Evolutionary conservation across 2,329 filamentous ascomycete species (phyloP), one percentile per base, ranked within the genome.

Genomic region (Alternaria ethzedia): DNA sequence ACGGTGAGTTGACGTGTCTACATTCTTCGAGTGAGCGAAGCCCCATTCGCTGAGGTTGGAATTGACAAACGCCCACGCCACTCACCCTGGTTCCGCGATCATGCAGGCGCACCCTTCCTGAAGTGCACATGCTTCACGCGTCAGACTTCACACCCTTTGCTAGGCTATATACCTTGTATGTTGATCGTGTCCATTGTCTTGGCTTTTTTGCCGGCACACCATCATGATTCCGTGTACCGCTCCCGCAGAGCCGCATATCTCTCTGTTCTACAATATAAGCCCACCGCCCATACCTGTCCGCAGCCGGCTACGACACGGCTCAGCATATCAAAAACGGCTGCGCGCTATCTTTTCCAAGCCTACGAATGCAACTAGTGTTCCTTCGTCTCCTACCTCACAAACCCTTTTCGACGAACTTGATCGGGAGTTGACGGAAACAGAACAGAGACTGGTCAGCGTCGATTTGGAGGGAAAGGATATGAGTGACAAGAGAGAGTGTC

Each of bases 241-340:
- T 55, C 21, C 28, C 10, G 23, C 11, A 61, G 58, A 59, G 45
- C 45, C 57, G 15, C 59, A 44, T 23, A n/a, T n/a, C n/a, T n/a
- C n/a, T n/a, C n/a, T n/a, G n/a, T n/a, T n/a, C n/a, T n/a, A n/a
- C n/a, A n/a, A n/a, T n/a, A 11, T 41, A 20, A 45, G 28, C 13
- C 65, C 65, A 44, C 65, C 61, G 1, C 32, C 55, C 8, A 54
- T 65, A 28, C 63, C 67, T 41, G 2, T 30, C 15, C 63, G 58
- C 17, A 66, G 55, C 32, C 60, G 44, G 32, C 36, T 61, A 15
- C 57, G 58, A 32, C 15, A 50, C n/a, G 41, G 21, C 3, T 28
- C 52, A 26, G 13, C 28, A 28, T 43, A 56, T 52, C 63, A 63
- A 11, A 20, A 25, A 5, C 36, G 41, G 21, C 21, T 49, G 12